These are phyloP conservation scores for Monilinia aucupariae DNA, from an alignment of 2,329 filamentous ascomycete species.

Conservation along the genomic window DNA sequence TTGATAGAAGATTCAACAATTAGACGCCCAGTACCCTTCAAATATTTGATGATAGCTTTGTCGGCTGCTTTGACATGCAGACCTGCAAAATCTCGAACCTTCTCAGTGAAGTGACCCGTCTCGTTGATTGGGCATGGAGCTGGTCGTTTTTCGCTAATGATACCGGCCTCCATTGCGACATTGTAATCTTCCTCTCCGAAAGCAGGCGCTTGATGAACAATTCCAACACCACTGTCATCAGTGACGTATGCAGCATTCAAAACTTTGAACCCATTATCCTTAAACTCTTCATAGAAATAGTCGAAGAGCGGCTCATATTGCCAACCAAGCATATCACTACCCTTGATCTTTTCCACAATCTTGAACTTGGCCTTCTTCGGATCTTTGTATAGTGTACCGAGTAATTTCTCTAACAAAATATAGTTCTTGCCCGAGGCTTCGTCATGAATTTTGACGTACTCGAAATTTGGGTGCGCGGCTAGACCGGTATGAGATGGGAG, in stretches of 20 bases:
- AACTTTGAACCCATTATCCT: slow-evolving; percentile 76
- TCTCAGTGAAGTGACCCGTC: slow-evolving; percentile 69
- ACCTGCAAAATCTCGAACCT: slow-evolving; percentile 75
- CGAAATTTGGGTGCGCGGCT: slow-evolving; percentile 73
- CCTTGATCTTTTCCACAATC: slow-evolving; percentile 71
- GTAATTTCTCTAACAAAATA: slow-evolving; percentile 74
- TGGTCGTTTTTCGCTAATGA: slow-evolving; percentile 68
- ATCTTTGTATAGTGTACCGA: slow-evolving; percentile 85
- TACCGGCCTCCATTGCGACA: slow-evolving; percentile 67
- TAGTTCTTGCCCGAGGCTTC: slow-evolving; percentile 78
- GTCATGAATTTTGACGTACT: slow-evolving; percentile 82
- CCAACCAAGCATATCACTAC: slow-evolving; percentile 74
- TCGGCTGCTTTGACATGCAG: slow-evolving; percentile 89
- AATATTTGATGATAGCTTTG: slow-evolving; percentile 84
- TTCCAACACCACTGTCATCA: slow-evolving; percentile 82
- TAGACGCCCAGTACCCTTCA: slow-evolving; percentile 71
- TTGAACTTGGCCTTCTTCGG: slow-evolving; percentile 93
- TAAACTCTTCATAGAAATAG: slow-evolving; percentile 86
- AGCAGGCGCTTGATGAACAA: slow-evolving; percentile 89
- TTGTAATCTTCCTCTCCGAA: slow-evolving; percentile 97
- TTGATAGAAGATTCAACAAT: slow-evolving; percentile 81
- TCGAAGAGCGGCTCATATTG: slow-evolving; percentile 83
- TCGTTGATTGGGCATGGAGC: slow-evolving; percentile 93
- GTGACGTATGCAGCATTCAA: slow-evolving; percentile 83
- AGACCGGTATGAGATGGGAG: slow-evolving; percentile 75